Evolutionary conservation across 805 yeast species (phyloP).

Genomic region (Pichia gijzeniarum): DNA sequence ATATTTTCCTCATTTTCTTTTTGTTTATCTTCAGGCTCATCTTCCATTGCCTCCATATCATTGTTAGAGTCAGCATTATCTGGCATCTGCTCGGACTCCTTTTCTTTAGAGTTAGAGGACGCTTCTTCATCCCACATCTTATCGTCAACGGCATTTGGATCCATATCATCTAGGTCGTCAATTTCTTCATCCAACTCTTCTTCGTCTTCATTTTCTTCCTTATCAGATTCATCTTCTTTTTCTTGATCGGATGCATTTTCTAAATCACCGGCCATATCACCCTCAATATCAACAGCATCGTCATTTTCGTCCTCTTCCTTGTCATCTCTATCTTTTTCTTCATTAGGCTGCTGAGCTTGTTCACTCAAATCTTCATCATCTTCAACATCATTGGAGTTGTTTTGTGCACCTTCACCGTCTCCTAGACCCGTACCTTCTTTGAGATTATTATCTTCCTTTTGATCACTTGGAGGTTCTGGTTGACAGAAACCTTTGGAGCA

Average conservation of each 20-base stretch:
- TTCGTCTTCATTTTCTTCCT: conserved; percentile 47
- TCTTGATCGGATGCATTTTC: conserved; percentile 62
- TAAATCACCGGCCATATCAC: conserved; percentile 92
- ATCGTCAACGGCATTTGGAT: conserved; percentile 92
- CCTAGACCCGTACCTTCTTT: conserved; percentile 96
- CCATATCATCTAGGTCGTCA: conserved; percentile 83
- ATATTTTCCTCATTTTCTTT: conserved; percentile 24
- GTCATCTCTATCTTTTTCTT: conserved; percentile 64
- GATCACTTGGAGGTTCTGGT: conserved; percentile 71
- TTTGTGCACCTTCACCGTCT: conserved; percentile 66
- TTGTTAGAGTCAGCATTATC: conserved; percentile 45
- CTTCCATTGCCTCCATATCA: conserved; percentile 32
- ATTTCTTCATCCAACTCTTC: conserved; percentile 83
- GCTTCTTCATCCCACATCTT: conserved; percentile 98
- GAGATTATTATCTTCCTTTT: conserved; percentile 49
- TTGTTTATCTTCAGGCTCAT: conserved; percentile 22
- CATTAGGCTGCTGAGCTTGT: conserved; percentile 62
- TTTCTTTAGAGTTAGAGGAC: conserved; percentile 68
- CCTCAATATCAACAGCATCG: conserved; percentile 90
- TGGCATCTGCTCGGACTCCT: conserved; percentile 68
- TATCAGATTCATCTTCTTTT: conserved; percentile 44
- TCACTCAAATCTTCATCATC: conserved; percentile 88
- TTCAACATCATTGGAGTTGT: conserved; percentile 76
- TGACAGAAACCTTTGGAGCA: conserved; percentile 86
- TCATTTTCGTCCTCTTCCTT: conserved; percentile 65